These are phyloP conservation scores for Epichloe coenophiala DNA, from an alignment of 2,329 filamentous ascomycete genomes.

Conservation along the genomic window DNA sequence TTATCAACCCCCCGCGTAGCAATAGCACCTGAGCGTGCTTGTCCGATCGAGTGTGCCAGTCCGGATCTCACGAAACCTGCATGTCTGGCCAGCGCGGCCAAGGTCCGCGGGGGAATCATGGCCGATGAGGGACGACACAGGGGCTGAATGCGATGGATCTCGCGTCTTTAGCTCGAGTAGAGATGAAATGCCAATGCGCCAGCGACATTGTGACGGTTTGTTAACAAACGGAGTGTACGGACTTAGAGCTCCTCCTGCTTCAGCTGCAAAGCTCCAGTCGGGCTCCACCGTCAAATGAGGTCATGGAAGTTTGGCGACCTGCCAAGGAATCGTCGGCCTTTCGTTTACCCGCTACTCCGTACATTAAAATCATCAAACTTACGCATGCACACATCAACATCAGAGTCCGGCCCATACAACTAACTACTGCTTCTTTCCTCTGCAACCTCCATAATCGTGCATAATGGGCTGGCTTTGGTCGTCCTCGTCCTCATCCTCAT, in stretches of 20 bases:
- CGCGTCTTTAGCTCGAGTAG: neutral
- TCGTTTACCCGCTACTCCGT: neutral
- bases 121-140: neutral
- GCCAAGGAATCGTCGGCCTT: neutral
- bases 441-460: neutral
- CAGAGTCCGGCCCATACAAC: neutral
- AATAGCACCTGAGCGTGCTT: neutral
- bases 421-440: neutral
- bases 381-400: too few relatives aligned
- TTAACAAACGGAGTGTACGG: neutral
- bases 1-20: neutral
- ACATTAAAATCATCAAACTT: too few relatives aligned
- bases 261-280: neutral
- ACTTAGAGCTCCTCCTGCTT: neutral
- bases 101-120: conserved; percentile 18
- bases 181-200: neutral
- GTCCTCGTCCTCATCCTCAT: conserved; percentile 17
- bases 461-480: conserved; percentile 53
- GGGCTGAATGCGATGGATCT: neutral
- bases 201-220: neutral
- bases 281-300: conserved; percentile 7
- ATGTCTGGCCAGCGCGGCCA: conserved; percentile 11
- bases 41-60: neutral
- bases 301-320: conserved; percentile 4
- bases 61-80: neutral